These are phyloP conservation scores for Saprolegnia parasitica DNA, from an alignment of 352 stramenopile genomes.

Conservation along the genomic window DNA sequence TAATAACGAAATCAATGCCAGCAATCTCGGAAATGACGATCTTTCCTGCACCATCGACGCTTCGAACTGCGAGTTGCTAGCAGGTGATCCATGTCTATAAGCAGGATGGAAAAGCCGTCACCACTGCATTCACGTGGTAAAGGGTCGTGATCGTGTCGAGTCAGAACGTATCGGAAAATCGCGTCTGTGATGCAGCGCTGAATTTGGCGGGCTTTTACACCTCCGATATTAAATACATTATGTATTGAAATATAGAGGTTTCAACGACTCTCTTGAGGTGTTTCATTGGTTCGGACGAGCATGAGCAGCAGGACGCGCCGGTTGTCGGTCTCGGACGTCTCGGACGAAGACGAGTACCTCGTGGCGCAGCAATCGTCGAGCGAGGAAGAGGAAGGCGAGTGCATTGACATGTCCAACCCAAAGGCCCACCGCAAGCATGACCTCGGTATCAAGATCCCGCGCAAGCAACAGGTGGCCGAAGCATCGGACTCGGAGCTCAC, in stretches of 20 bases:
- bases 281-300: not conserved
- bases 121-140: too few relatives aligned
- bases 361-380: not conserved
- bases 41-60: too few relatives aligned
- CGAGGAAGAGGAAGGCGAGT: constrained; percentile 20
- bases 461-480: not conserved
- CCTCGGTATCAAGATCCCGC: not conserved
- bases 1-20: too few relatives aligned
- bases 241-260: not conserved
- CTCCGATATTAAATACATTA: not conserved
- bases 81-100: too few relatives aligned
- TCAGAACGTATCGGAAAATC: too few relatives aligned
- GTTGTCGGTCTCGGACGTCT: not conserved
- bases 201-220: not conserved
- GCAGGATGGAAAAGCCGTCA: too few relatives aligned
- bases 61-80: too few relatives aligned
- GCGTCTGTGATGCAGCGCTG: too few relatives aligned
- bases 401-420: constrained; percentile 20
- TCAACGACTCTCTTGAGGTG: not conserved
- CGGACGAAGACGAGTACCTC: constrained; percentile 5
- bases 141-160: too few relatives aligned
- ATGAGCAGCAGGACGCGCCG: not conserved
- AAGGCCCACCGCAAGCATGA: constrained; percentile 5
- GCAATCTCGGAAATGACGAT: too few relatives aligned
- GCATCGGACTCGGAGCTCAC: not conserved